phyloP scores from a whole-genome alignment of 2,329 filamentous ascomycete species.

The Colletotrichum sp. region DNA sequence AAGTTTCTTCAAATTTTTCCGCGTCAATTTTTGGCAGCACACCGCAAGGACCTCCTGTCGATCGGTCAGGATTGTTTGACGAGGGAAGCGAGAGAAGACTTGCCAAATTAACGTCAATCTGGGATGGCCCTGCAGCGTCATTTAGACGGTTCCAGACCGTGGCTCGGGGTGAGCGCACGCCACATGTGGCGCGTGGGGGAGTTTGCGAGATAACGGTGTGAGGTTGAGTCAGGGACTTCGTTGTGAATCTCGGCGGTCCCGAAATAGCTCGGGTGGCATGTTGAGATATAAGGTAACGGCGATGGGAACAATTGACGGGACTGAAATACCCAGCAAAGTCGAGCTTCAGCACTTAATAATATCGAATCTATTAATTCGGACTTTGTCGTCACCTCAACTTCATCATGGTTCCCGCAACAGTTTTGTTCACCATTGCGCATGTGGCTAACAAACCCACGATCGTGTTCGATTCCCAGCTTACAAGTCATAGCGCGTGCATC shows the following conservation, averaged over 20 bases:
- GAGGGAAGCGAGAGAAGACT: neutral
- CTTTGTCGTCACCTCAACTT: neutral
- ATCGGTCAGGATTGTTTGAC: neutral
- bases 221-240: neutral
- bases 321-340: neutral
- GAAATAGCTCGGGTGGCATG: neutral
- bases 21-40: neutral
- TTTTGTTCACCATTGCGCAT: accelerated
- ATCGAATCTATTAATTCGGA: neutral
- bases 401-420: neutral
- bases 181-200: neutral
- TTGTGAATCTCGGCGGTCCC: neutral
- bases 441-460: neutral
- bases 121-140: neutral
- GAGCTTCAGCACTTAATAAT: neutral
- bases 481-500: neutral
- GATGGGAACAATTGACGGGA: neutral
- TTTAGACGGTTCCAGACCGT: neutral
- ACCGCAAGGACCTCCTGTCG: neutral
- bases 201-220: neutral
- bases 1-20: neutral
- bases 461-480: neutral
- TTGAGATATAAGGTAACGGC: neutral
- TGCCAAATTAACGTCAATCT: neutral
- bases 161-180: neutral